Percentiles rank a stretch among this genome's conserved stretches.
Conservation (phyloP, 2,329 filamentous ascomycete species). For the Biscogniauxia mediterranea region DNA sequence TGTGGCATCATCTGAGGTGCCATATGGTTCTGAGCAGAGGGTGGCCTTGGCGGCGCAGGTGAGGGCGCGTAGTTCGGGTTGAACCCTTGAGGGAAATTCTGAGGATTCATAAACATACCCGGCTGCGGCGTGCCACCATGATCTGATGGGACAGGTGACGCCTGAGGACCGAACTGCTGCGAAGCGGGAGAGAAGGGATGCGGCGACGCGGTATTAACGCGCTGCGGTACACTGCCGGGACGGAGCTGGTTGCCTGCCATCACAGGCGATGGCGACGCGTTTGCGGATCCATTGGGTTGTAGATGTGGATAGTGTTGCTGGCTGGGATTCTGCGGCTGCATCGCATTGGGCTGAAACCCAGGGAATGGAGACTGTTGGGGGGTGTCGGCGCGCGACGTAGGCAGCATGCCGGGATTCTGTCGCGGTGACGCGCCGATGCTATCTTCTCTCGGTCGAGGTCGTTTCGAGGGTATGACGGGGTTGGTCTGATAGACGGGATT, state of each 20-base stretch:
- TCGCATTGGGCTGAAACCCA: constrained; percentile 65
- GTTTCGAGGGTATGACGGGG: constrained; percentile 85
- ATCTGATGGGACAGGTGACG: constrained; percentile 75
- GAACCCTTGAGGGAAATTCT: constrained; percentile 56
- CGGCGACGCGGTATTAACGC: constrained; percentile 88
- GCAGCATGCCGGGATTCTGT: constrained; percentile 70
- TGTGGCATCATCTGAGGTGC: constrained; percentile 54
- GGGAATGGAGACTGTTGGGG: constrained; percentile 75
- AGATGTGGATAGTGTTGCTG: constrained; percentile 79
- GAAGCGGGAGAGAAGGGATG: constrained; percentile 82
- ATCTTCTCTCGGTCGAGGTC: constrained; percentile 78
- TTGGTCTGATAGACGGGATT: constrained; percentile 81
- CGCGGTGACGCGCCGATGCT: constrained; percentile 79
- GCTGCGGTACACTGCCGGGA: constrained; percentile 68
- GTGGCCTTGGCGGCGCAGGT: constrained; percentile 54
- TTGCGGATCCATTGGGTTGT: constrained; percentile 74
- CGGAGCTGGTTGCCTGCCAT: constrained; percentile 75
- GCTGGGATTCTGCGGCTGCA: constrained; percentile 59
- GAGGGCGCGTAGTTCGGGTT: constrained; percentile 59
- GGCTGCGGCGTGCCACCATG: constrained; percentile 74
- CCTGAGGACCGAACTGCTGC: constrained; percentile 68
- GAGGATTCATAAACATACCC: constrained; percentile 63
- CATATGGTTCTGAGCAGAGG: constrained; percentile 54
- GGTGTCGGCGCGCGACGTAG: constrained; percentile 86
- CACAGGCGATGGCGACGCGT: constrained; percentile 88